phyloP scores from a whole-genome alignment of 768 basidiomycete genomes.

The Termitomyces sp. region DNA sequence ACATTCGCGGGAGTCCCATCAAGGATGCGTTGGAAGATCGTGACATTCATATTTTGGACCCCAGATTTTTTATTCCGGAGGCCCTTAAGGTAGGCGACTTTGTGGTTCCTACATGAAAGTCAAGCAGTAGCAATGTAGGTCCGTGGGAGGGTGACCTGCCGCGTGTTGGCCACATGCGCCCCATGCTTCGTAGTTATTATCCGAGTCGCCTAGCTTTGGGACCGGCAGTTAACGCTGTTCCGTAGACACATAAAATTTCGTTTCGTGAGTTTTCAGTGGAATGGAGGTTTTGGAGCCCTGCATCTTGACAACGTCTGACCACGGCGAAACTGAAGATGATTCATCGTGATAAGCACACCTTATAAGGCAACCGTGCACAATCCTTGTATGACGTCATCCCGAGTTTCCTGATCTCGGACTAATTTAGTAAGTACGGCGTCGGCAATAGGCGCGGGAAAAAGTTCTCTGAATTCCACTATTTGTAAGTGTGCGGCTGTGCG shows the following conservation, averaged over 20 bases:
- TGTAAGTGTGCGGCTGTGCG: no score
- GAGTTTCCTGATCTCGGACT: not conserved
- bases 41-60: not conserved
- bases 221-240: not conserved
- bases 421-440: not conserved
- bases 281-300: not conserved
- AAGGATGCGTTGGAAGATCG: not conserved
- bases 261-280: not conserved
- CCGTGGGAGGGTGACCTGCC: not conserved
- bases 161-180: slow-evolving; percentile 9
- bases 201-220: not conserved
- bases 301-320: not conserved
- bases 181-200: not conserved
- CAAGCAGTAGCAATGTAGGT: not conserved
- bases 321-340: not conserved
- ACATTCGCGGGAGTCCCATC: not conserved
- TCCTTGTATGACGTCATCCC: slow-evolving; percentile 5
- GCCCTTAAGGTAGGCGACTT: not conserved
- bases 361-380: slow-evolving; percentile 2
- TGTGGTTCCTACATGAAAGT: not conserved
- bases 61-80: slow-evolving; percentile 1
- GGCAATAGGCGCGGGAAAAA: slow-evolving; percentile 1
- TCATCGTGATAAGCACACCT: not conserved
- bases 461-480: not conserved
- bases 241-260: not conserved